phyloP scores from a whole-genome alignment of 768 basidiomycete genomes.

The Gautieria morchelliformis region DNA sequence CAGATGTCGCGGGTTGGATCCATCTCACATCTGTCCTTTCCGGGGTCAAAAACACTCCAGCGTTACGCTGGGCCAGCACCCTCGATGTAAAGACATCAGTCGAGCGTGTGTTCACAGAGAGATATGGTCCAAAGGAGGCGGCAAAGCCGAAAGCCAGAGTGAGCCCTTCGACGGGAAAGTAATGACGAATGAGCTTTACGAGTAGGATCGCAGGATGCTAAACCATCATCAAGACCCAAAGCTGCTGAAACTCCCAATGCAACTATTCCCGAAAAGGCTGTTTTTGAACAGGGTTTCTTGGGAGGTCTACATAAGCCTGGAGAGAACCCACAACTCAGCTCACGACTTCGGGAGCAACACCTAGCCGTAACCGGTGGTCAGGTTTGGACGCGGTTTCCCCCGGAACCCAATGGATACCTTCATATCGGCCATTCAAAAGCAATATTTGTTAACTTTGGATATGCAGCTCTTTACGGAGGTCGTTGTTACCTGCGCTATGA shows the following conservation, averaged over 20 bases:
- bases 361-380: slow-evolving; percentile 68
- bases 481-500: slow-evolving; percentile 92
- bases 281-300: slow-evolving; percentile 94
- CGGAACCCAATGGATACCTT: slow-evolving; percentile 95
- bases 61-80: slow-evolving; percentile 73
- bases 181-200: neutral
- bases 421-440: slow-evolving; percentile 98
- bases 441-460: slow-evolving; percentile 98
- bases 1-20: slow-evolving; percentile 59
- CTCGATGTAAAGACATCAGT: slow-evolving; percentile 77
- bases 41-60: slow-evolving; percentile 48
- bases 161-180: too few relatives aligned
- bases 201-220: slow-evolving; percentile 31
- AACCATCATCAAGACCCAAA: slow-evolving; percentile 32
- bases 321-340: slow-evolving; percentile 79
- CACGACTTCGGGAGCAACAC: slow-evolving; percentile 72
- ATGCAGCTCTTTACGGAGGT: slow-evolving; percentile 88
- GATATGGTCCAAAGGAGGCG: slow-evolving; percentile 65
- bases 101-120: slow-evolving; percentile 55
- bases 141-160: slow-evolving; percentile 33
- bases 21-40: slow-evolving; percentile 60
- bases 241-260: slow-evolving; percentile 28
- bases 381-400: slow-evolving; percentile 95
- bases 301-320: slow-evolving; percentile 89
- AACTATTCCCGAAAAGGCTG: slow-evolving; percentile 37